Evolutionary conservation across 129 eudicot species (phyloP), one percentile per base, ranked within the genome.

Genomic region (Mikania micrantha): DNA sequence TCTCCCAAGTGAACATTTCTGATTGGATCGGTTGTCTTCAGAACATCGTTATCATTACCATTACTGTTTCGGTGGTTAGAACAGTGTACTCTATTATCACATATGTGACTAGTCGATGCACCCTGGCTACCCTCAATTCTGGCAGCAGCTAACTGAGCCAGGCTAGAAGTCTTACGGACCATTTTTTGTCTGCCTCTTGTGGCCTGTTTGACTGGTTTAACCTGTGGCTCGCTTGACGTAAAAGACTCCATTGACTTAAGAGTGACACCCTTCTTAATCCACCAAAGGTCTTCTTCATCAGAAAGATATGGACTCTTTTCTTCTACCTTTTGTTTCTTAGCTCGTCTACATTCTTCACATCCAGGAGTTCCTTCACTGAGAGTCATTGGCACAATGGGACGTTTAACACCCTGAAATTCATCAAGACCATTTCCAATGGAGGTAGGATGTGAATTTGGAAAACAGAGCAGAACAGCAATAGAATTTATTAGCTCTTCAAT

Each of bases 41-140:
- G 47, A 62, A 60, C 73, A 11, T 83, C 95, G 10, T 65, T 79
- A 19, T 90, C 99, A 6, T 24, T 54, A 54, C 61, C 34, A 27
- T 24, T 54, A 54, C 78, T 79, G 60, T 78, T 74, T 67, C 78
- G 56, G 57, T 94, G 99, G 70, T 90, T 95, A 13, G 97, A 90
- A 75, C 99, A 94, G 58, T 60, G 78, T 47, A 85, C 76, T 77
- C 69, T 80, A 69, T 75, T 94, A 67, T 94, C 99, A 82, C 99
- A 94, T 49, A 87, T 87, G 53, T 94, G 99, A 80, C 99, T 94
- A n/a, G 96, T 94, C 22, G 99, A 94, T 59, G 99, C 99, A 53
- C 99, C 97, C 59, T 89, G 95, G 61, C 99, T 94, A 71, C 95
- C 84, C 77, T 94, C 99, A 39, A 94, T 90, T 60, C 99, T 78